Evolutionary conservation across 1,284 basidiomycete species (phyloP), one percentile per base, ranked within the genome.

Genomic region (Cryptococcus hybrid): DNA sequence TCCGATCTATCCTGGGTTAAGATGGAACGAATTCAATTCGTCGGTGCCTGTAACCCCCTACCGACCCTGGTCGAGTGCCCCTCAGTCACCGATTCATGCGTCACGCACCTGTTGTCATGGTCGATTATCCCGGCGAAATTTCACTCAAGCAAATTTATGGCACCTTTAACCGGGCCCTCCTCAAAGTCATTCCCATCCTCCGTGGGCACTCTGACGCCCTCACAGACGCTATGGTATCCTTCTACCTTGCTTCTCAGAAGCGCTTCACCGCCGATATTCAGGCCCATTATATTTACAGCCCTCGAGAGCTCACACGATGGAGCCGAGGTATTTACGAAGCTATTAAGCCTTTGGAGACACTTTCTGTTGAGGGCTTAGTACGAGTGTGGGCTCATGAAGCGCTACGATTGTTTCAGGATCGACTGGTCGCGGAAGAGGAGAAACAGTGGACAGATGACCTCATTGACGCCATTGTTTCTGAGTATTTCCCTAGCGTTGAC

Each of bases 1-100:
- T 85, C 84, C 11, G 96, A 99, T 76, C 92, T 95, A 84, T 85
- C 92, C 7, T 99, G 96, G 96, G 93, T 99, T 65, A 90, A 88
- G 67, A 83, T 99, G 57, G 96, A 99, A 77, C 88, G 96, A 30
- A 97, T 99, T 62, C 96, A 99, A 77, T 98, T 99, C 71, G 97
- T 99, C 44, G 96, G 96, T 38, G 96, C 96, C 47, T 99, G 96
- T 80, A 99, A 99, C 73, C 96, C 96, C 97, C 96, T 0, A 99
- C 96, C n/a, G 96, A 99, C 80, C 94, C 96, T 45, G 96, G 96
- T 55, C 92, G 96, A 78, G 94, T 99, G n/a, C 92, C 95, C 38
- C 87, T 99, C 57, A 94, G 86, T 61, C 93, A 96, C 75, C 87
- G 96, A 62, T 99, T 99, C 86, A 83, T 99, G 59, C 89, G 96